Evolutionary conservation across 805 yeast species (phyloP), one percentile per base, ranked within the genome.

Genomic region (Candida lessepsii): DNA sequence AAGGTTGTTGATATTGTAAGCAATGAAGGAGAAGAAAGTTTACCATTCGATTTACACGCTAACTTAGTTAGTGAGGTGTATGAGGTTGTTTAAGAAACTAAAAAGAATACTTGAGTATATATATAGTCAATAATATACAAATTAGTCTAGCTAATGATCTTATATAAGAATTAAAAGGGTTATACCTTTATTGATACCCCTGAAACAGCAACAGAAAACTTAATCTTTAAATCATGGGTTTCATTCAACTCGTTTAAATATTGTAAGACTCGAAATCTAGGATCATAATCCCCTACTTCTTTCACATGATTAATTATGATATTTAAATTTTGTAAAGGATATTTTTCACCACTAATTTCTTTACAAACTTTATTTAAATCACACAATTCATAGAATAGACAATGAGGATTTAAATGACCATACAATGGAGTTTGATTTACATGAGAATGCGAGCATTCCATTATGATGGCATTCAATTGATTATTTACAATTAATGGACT

Each of bases 381-480:
- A 11, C 37, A 35, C 18, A 90, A 62, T 52, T 87, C 96, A 5
- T 62, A 53, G 9, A 85, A 70, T 20, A 89, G 58, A 48, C 74
- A 73, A 2, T 58, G 50, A 3, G 96, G 95, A 9, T 84, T 81
- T 60, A 89, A 55, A 61, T 89, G 97, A 2, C 97, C 97, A 56
- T 78, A 89, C 18, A 87, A 53, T 5, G 70, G 69, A 8, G 65
- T 59, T 1, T 67, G 64, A 45, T 70, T 68, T 2, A 70, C 52
- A 24, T 40, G 40, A 1, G 49, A 35, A 37, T 54, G 57, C 1
- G 96, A 86, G 54, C 97, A 89, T 58, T 89, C 97, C 17, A 90
- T 75, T 11, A 88, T 58, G 1, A 89, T 73, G 0, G 80, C 78
- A 15, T 60, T 65, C 31, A 89, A 60, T 13, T 47, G 41, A 10